phyloP scores from a whole-genome alignment of 352 stramenopile genomes.

The Phytophthora megakarya region DNA sequence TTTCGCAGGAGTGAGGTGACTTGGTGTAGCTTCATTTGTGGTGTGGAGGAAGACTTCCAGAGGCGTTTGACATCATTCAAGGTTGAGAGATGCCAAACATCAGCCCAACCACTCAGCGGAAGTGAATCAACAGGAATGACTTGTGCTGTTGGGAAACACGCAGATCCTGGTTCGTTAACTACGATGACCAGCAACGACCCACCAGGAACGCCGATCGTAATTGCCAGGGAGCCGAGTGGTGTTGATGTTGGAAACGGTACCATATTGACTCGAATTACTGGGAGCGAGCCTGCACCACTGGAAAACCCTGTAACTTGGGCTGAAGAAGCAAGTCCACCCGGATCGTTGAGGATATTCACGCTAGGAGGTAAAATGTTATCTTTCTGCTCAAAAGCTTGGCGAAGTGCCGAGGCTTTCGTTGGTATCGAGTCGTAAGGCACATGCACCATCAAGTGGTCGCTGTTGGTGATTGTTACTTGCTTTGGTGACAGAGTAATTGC shows the following conservation, averaged over 20 bases:
- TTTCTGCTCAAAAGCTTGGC: conserved; percentile 34
- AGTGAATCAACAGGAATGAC: conserved; percentile 31
- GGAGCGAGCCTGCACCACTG: conserved; percentile 32
- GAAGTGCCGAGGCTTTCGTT: conserved; percentile 33
- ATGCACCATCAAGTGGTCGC: conserved; percentile 24
- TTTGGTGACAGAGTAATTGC: conserved; percentile 35
- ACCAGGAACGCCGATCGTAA: conserved; percentile 39
- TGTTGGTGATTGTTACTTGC: conserved; percentile 10
- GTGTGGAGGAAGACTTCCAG: conserved; percentile 35
- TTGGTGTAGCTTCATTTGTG: conserved; percentile 25
- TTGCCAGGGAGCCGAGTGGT: conserved; percentile 14
- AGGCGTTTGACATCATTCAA: conserved; percentile 31
- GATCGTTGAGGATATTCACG: conserved; percentile 34
- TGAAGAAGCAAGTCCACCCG: conserved; percentile 24
- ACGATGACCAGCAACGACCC: conserved; percentile 28
- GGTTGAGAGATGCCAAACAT: conserved; percentile 49
- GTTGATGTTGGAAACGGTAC: conserved; percentile 18
- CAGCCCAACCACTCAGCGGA: conserved; percentile 55
- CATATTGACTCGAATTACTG: conserved; percentile 36
- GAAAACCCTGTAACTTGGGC: conserved; percentile 30
- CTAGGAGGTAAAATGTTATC: conserved; percentile 29
- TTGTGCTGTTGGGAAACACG: conserved; percentile 34
- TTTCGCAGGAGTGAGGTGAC: conserved; percentile 46
- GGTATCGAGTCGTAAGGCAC: conserved; percentile 22
- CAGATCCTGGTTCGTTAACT: conserved; percentile 38